Conservation (phyloP, 2,329 filamentous ascomycete genomes). For the Ceratocystis huliohia region DNA sequence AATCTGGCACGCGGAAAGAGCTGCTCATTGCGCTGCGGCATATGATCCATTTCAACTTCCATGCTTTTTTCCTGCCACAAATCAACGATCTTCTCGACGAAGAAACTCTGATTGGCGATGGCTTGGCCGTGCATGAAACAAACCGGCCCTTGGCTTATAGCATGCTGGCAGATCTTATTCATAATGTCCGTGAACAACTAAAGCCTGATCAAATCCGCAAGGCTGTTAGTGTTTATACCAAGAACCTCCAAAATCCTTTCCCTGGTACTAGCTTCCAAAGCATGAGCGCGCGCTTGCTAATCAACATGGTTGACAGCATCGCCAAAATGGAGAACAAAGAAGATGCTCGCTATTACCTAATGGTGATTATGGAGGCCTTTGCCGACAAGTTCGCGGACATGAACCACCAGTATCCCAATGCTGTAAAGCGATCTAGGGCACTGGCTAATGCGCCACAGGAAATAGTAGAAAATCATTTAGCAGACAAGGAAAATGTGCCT, state of each 20-base stretch:
- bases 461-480: conserved; percentile 70
- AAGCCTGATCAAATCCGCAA: conserved; percentile 82
- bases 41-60: conserved; percentile 98
- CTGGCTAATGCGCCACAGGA: conserved; percentile 40
- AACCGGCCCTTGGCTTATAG: conserved; percentile 94
- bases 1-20: conserved; percentile 87
- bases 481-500: conserved; percentile 65
- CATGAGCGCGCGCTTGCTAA: conserved; percentile 91
- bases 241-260: conserved; percentile 87
- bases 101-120: conserved; percentile 85
- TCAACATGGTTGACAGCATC: conserved; percentile 98
- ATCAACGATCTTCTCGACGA: conserved; percentile 94
- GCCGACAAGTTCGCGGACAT: conserved; percentile 97
- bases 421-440: conserved; percentile 72
- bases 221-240: conserved; percentile 94
- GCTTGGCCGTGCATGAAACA: conserved; percentile 89
- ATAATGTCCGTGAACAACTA: conserved; percentile 86
- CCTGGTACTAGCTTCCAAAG: conserved; percentile 98
- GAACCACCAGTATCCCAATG: conserved; percentile 92
- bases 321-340: conserved; percentile 85
- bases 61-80: conserved; percentile 85
- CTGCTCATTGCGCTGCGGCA: conserved; percentile 91
- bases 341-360: conserved; percentile 86
- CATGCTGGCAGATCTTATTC: conserved; percentile 95
- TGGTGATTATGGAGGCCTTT: conserved; percentile 96